These are phyloP conservation scores for Phoma herbarum DNA, from an alignment of 2,329 filamentous ascomycete genomes.

Conservation along the genomic window DNA sequence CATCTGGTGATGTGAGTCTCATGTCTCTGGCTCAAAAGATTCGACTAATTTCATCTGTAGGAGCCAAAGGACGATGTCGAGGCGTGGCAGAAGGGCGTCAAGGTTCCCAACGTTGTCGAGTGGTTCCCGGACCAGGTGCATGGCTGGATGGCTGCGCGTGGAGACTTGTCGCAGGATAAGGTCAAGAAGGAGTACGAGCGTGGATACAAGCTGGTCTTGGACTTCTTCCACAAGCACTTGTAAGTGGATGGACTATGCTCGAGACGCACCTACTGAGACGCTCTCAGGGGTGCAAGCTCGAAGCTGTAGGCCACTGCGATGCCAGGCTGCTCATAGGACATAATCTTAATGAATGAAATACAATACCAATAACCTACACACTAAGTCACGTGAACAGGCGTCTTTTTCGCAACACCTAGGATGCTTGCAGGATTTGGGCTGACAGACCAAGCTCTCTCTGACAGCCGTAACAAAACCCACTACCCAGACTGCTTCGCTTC, in stretches of 20 bases:
- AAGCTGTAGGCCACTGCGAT: slow-evolving; percentile 24
- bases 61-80: slow-evolving; percentile 63
- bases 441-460: background rate
- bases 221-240: slow-evolving; percentile 63
- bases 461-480: background rate
- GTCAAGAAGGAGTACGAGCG: slow-evolving; percentile 61
- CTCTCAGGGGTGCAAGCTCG: slow-evolving; percentile 27
- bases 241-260: slow-evolving; percentile 47
- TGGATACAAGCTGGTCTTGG: slow-evolving; percentile 59
- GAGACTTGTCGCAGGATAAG: slow-evolving; percentile 57
- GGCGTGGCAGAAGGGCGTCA: slow-evolving; percentile 59
- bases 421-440: background rate
- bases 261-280: slow-evolving; percentile 26
- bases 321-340: background rate
- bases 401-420: background rate
- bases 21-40: background rate
- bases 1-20: slow-evolving; percentile 57
- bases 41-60: background rate
- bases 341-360: background rate
- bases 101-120: slow-evolving; percentile 57
- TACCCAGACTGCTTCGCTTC: background rate
- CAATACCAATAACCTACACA: background rate
- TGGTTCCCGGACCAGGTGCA: slow-evolving; percentile 60
- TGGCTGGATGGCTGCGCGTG: slow-evolving; percentile 57
- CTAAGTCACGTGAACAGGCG: slow-evolving; percentile 18